Conservation (phyloP, 768 basidiomycete species). For the Xerocomellus chrysenteron region DNA sequence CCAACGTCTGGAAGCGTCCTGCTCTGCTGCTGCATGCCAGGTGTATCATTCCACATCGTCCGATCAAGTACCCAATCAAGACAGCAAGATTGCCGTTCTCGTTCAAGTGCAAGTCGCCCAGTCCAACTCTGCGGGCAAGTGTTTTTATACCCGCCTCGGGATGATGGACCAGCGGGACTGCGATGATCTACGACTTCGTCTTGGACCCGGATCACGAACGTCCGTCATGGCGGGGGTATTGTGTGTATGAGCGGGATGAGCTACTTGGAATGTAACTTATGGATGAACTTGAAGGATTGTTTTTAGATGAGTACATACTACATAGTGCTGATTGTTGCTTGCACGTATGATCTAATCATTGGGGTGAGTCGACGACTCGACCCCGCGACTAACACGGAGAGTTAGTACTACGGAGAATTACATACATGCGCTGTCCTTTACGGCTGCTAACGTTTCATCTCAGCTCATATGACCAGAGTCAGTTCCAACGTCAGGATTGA, state of each 20-base stretch:
- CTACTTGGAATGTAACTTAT: background rate
- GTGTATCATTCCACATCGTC: background rate
- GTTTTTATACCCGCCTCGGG: constrained; percentile 30
- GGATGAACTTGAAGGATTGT: background rate
- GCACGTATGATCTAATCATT: too few relatives aligned
- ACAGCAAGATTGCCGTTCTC: constrained; percentile 18
- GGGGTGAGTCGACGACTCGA: too few relatives aligned
- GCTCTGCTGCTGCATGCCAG: background rate
- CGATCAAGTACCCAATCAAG: background rate
- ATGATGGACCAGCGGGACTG: constrained; percentile 24
- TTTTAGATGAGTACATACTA: too few relatives aligned
- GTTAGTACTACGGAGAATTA: too few relatives aligned
- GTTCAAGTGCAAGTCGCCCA: constrained; percentile 30
- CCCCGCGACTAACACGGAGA: too few relatives aligned
- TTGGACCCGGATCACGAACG: constrained; percentile 21
- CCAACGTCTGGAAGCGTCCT: constrained; percentile 22
- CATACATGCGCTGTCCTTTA: too few relatives aligned
- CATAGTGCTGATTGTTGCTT: too few relatives aligned
- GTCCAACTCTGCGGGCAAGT: constrained; percentile 24
- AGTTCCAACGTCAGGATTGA: too few relatives aligned
- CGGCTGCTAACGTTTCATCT: too few relatives aligned
- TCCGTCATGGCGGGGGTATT: constrained; percentile 29
- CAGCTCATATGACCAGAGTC: too few relatives aligned
- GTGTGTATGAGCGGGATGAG: constrained; percentile 11
- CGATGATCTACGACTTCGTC: constrained; percentile 5